Evolutionary conservation across 768 basidiomycete genomes (phyloP), one percentile per base, ranked within the genome.

Genomic region (Tricholoma terreum): DNA sequence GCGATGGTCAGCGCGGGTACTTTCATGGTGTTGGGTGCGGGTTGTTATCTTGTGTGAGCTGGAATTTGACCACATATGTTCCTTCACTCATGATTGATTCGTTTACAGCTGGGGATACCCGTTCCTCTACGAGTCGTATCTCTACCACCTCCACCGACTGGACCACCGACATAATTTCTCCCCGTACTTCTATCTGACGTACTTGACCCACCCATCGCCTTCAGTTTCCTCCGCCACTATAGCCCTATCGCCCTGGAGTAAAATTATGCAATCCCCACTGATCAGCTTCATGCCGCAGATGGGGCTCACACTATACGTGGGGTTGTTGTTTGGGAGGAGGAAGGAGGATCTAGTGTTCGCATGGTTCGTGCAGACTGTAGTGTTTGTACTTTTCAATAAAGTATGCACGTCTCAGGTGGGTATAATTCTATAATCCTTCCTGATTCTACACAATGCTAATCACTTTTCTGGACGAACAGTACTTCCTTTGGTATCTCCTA

Each of bases 151-250:
- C 9, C 84, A 87, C 61, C 84, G 97, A 17, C 84, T 92, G 17
- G 97, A 99, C 72, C 95, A 98, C 65, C 89, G 96, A 55, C 97
- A 98, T 73, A 99, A 99, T 71, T 98, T 99, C 73, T 94, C 95
- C 6, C 92, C 94, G 0, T 97, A 98, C 75, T 98, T 97, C 73
- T 98, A 98, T 69, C 85, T 89, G 33, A 93, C 89, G 36, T 98
- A 98, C 71, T 84, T 98, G 54, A 87, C 86, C 0, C 89, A 94
- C 65, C 88, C 92, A 3, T 57, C 71, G 2, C 54, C 64, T 17
- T 64, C 63, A 46, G 50, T 67, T 17, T 31, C 64, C 11, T 45
- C 67, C 11, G n/a, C 63, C 7, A 36, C 60, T 2, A 40, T 57
- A 31, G 54, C 55, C 6, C 57, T 73, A 19, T 60, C 75, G 4